Base-by-base conservation (phyloP, 2,329 filamentous ascomycete genomes). In the Pseudophaeomoniella oleicola region DNA sequence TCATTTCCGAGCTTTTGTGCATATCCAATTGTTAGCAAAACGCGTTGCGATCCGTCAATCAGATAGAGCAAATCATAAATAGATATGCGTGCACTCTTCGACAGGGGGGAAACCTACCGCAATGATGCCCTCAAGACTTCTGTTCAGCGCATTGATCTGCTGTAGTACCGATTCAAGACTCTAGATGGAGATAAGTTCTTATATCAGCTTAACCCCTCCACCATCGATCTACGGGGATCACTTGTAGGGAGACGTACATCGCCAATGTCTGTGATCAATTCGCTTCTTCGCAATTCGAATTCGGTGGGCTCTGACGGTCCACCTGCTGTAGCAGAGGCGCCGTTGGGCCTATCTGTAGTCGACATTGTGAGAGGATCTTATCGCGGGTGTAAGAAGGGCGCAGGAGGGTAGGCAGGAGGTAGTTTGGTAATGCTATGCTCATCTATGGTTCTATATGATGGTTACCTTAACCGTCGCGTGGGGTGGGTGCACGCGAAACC, bases 91-190 rank as follows among this genome's bases (percentile, higher is more conserved):
- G 16, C 6, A 33, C 16, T 12, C n/a, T 34, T n/a, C 17, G 19
- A 34, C 13, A 22, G 11, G 15, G 11, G 30, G 11, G 15, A 16
- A 12, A 60, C 74, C 34, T 64, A 88, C 88, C 33, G 85, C 78
- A 41, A 92, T 87, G 14, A 96, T 81, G 38, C 86, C 82, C 59
- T 98, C 88, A 13, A 98, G 66, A 29, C 81, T 88, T 19, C 88
- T 78, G 57, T 96, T 98, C 40, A 98, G 64, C 50, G 87, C 87
- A 62, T 96, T 98, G 58, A 96, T 85, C 52, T 94, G 94, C 50
- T 87, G 82, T 6, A 98, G 78, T 40, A 94, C 86, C 50, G 90
- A 78, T 51, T 96, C 90, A 54, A 98, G 67, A 42, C 67, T 69
- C 71, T 76, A 43, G 5, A 22, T 35, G 4, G 16, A 3, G 11